Evolutionary conservation across 495 filamentous ascomycete genomes (phyloP).

Genomic region (Bacidia gigantensis): DNA sequence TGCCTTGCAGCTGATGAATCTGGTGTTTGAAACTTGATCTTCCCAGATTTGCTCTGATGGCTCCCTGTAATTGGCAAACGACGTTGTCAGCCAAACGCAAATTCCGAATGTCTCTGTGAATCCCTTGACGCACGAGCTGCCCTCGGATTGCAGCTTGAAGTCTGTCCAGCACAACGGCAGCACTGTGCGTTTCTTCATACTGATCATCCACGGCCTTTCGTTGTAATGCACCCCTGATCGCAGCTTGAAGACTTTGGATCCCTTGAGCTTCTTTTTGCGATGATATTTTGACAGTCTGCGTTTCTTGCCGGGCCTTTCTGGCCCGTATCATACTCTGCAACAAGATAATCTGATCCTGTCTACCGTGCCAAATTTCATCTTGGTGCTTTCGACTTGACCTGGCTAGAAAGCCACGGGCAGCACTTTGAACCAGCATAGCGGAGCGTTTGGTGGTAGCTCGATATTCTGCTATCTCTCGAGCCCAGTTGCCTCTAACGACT

Average conservation of each 20-base stretch:
- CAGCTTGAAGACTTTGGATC: slow-evolving; percentile 45
- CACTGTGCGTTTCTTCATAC: slow-evolving; percentile 31
- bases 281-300: slow-evolving; percentile 47
- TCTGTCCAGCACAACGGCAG: slow-evolving; percentile 36
- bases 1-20: slow-evolving; percentile 25
- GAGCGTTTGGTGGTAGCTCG: slow-evolving; percentile 66
- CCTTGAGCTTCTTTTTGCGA: slow-evolving; percentile 44
- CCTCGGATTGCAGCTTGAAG: slow-evolving; percentile 65
- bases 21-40: slow-evolving; percentile 11
- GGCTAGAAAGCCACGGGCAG: slow-evolving; percentile 63
- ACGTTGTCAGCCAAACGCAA: slow-evolving; percentile 18
- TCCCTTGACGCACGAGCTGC: slow-evolving; percentile 24
- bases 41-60: slow-evolving; percentile 13
- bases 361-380: slow-evolving; percentile 54
- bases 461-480: slow-evolving; percentile 64
- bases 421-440: slow-evolving; percentile 62
- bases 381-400: slow-evolving; percentile 47
- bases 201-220: slow-evolving; percentile 34
- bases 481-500: slow-evolving; percentile 64
- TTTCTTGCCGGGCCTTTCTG: slow-evolving; percentile 54
- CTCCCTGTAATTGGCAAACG: slow-evolving; percentile 30
- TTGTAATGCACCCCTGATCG: slow-evolving; percentile 45
- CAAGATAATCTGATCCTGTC: slow-evolving; percentile 55
- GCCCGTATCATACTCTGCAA: slow-evolving; percentile 80
- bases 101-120: slow-evolving; percentile 20